Conservation (phyloP, 345 rosid species). For the Pugionium dolabratum region DNA sequence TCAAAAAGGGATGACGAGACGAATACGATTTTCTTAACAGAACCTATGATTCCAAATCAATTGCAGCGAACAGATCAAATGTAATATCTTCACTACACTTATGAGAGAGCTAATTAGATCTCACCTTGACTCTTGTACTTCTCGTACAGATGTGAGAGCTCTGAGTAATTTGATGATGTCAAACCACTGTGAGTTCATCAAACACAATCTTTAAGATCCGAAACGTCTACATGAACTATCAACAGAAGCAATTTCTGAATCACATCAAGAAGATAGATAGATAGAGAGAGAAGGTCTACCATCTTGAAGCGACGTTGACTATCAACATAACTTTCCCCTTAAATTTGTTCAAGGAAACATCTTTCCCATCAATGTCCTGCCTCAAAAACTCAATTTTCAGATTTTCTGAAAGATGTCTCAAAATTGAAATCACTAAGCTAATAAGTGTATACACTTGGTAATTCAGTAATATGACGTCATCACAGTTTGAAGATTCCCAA, state of each 20-base stretch:
- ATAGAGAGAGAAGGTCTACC: conserved; percentile 46
- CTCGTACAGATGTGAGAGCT: conserved; percentile 75
- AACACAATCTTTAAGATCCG: conserved; percentile 24
- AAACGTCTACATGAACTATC: not conserved
- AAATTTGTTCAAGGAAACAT: conserved; percentile 71
- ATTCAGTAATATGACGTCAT: not conserved
- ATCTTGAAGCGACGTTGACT: conserved; percentile 94
- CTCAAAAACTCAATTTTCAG: conserved; percentile 17
- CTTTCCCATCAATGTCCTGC: conserved; percentile 87
- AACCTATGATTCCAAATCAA: not conserved
- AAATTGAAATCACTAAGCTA: conserved; percentile 1
- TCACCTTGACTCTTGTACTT: conserved; percentile 92
- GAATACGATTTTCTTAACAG: not conserved
- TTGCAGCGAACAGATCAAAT: not conserved
- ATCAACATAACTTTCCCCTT: conserved; percentile 87
- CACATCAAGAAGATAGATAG: not conserved
- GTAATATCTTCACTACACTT: not conserved
- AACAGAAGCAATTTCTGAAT: not conserved
- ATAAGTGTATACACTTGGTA: not conserved
- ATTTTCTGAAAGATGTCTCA: not conserved
- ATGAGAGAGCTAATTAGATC: not conserved
- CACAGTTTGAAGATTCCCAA: conserved; percentile 1
- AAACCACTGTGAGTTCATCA: conserved; percentile 58
- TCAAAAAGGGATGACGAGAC: no score
- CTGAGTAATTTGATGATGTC: conserved; percentile 84